These are phyloP conservation scores for Xylaria sp. DNA, from an alignment of 2,329 filamentous ascomycete genomes.

Conservation along the genomic window DNA sequence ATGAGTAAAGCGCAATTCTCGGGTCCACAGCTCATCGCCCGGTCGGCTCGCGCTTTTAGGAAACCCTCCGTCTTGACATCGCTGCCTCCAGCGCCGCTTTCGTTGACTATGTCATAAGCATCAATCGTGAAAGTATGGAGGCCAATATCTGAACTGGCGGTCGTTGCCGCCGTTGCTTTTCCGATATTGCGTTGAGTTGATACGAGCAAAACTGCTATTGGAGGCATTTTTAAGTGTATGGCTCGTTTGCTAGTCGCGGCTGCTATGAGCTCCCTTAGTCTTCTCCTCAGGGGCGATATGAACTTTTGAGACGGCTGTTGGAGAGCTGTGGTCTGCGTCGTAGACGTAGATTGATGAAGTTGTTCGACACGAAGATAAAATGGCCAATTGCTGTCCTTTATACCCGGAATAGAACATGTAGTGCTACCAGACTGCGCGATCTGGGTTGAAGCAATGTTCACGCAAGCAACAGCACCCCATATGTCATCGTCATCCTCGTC, in stretches of 20 bases:
- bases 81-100: conserved; percentile 84
- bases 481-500: conserved; percentile 72
- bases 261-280: conserved; percentile 84
- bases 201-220: conserved; percentile 86
- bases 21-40: conserved; percentile 87
- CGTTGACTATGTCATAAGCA: conserved; percentile 93
- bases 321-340: conserved; percentile 55
- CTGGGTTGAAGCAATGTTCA: conserved; percentile 86
- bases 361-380: conserved; percentile 87
- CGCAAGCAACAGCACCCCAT: conserved; percentile 88
- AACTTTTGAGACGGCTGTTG: conserved; percentile 62
- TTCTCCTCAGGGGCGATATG: conserved; percentile 71
- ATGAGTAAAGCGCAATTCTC: conserved; percentile 87
- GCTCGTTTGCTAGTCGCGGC: conserved; percentile 90
- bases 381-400: conserved; percentile 82
- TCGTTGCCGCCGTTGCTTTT: conserved; percentile 81
- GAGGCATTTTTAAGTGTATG: conserved; percentile 86
- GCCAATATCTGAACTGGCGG: conserved; percentile 88
- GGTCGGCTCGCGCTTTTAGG: conserved; percentile 85
- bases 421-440: conserved; percentile 94
- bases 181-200: conserved; percentile 95
- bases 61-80: conserved; percentile 96
- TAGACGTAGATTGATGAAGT: conserved; percentile 62
- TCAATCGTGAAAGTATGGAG: conserved; percentile 91
- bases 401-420: conserved; percentile 81